Evolutionary conservation across 1,284 basidiomycete species (phyloP).

Genomic region (Malassezia furfur): DNA sequence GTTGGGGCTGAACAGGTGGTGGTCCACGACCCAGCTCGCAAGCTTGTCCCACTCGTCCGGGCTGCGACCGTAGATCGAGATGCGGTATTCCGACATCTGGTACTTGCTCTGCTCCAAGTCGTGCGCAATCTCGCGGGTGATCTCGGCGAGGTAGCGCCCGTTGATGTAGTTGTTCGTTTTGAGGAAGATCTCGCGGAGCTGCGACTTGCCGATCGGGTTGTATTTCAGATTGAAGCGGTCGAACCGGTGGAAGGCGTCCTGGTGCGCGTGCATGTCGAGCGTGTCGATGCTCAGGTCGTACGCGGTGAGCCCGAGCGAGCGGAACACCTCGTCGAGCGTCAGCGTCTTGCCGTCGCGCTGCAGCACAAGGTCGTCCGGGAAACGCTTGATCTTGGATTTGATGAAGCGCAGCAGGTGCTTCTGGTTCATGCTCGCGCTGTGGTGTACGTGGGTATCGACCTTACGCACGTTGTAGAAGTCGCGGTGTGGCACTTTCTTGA

Average conservation of each 20-base stretch:
- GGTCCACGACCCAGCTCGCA: conserved; percentile 87
- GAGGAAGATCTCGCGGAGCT: conserved; percentile 91
- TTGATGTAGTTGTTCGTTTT: conserved; percentile 76
- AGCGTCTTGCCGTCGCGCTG: conserved; percentile 82
- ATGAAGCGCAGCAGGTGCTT: conserved; percentile 99
- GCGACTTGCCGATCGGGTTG: conserved; percentile 87
- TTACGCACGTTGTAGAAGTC: conserved; percentile 99
- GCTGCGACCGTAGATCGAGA: conserved; percentile 79
- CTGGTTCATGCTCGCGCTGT: conserved; percentile 98
- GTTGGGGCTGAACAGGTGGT: conserved; percentile 90
- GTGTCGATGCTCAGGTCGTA: conserved; percentile 99
- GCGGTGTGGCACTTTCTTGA: conserved; percentile 66
- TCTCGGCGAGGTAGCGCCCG: conserved; percentile 85
- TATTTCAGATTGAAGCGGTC: conserved; percentile 61
- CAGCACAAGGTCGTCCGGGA: conserved; percentile 84
- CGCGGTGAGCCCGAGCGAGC: conserved; percentile 85
- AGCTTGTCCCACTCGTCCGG: conserved; percentile 91
- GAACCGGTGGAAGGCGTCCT: conserved; percentile 93
- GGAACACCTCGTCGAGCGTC: conserved; percentile 85
- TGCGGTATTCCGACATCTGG: conserved; percentile 78
- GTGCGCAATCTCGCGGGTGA: conserved; percentile 87
- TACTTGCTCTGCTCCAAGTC: conserved; percentile 98
- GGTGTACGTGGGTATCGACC: conserved; percentile 94
- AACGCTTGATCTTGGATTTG: conserved; percentile 88
- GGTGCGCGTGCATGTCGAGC: conserved; percentile 97